Evolutionary conservation across 2,329 filamentous ascomycete genomes (phyloP), one percentile per base, ranked within the genome.

Genomic region (Fusarium neocosmosporiellum): DNA sequence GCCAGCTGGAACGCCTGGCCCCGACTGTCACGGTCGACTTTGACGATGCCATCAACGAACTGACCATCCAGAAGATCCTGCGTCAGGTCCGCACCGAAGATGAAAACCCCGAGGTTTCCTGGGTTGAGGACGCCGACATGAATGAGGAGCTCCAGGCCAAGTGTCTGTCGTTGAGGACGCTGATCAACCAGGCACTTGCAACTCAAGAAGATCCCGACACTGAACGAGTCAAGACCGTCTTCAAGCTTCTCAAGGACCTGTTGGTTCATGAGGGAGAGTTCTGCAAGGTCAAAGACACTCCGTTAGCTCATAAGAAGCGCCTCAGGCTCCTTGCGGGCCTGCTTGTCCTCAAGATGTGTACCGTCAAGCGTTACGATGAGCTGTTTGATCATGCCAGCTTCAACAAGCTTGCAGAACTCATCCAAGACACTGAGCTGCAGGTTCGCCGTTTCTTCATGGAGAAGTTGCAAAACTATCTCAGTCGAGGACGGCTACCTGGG

Each of bases 401-500:
- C 83, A 94, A 98, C 79, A 88, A 89, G 31, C 87, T 99, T 13
- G 93, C 95, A 0, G 88, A 94, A 69, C 89, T 98, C 14, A 90
- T 93, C 3, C 96, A 98, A 79, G 95, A 98, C 78, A 86, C 88
- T 7, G 87, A 93, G 58, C 84, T 89, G 2, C 88, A 92, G 72
- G 94, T 98, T 31, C 92, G 96, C 36, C 89, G 88, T 54, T 89
- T 89, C 2, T 98, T 99, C 77, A 88, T 96, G 61, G 90, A 91
- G 77, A 95, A 95, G 76, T 85, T 99, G 43, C 96, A 97, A 83
- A 98, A 97, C 83, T 96, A 97, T 78, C 89, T 98, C 6, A 93
- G 93, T 11, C 89, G 92, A 61, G 89, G 88, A 63, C 90, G 88
- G 74, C 87, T 97, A 3, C 88, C 90, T 1, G 85, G 88, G 14